Conservation (phyloP, 1,284 basidiomycete genomes). For the Schizopora paradoxa region DNA sequence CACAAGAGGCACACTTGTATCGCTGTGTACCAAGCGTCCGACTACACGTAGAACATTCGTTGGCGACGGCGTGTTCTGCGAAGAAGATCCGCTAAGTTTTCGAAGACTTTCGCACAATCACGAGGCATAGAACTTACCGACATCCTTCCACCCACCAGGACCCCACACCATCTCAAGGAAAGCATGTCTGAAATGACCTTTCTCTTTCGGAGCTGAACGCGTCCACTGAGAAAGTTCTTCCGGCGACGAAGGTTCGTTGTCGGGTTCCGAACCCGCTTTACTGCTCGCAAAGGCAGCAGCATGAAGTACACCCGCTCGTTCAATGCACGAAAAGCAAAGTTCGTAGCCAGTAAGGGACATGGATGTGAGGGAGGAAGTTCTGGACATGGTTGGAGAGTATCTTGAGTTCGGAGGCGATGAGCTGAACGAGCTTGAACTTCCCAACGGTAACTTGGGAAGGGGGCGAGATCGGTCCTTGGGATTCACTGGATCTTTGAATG, state of each 20-base stretch:
- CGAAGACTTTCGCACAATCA: background rate
- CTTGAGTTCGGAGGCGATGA: constrained; percentile 16
- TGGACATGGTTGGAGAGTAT: constrained; percentile 25
- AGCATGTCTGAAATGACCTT: constrained; percentile 73
- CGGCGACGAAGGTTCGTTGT: constrained; percentile 42
- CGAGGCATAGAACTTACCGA: constrained; percentile 51
- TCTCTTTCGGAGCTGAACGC: constrained; percentile 58
- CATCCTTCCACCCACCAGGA: constrained; percentile 74
- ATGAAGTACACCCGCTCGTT: constrained; percentile 71
- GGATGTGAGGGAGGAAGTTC: constrained; percentile 10
- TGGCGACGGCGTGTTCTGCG: constrained; percentile 65
- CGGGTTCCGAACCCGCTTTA: constrained; percentile 32
- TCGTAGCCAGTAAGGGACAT: constrained; percentile 56
- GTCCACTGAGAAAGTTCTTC: constrained; percentile 38
- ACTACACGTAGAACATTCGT: constrained; percentile 75
- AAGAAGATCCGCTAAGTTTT: constrained; percentile 5
- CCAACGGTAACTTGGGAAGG: constrained; percentile 6
- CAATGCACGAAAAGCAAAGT: constrained; percentile 75
- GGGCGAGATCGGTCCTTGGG: constrained; percentile 8
- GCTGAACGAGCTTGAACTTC: constrained; percentile 33
- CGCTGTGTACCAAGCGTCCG: constrained; percentile 55
- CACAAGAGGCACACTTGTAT: constrained; percentile 82
- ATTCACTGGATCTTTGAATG: background rate
- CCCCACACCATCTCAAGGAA: constrained; percentile 85
- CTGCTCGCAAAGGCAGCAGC: constrained; percentile 48